A percentile compares a stretch with the other conserved stretches of the same genome.
Conservation (phyloP, 805 yeast species). For the Wickerhamomyces kurtzmanii region DNA sequence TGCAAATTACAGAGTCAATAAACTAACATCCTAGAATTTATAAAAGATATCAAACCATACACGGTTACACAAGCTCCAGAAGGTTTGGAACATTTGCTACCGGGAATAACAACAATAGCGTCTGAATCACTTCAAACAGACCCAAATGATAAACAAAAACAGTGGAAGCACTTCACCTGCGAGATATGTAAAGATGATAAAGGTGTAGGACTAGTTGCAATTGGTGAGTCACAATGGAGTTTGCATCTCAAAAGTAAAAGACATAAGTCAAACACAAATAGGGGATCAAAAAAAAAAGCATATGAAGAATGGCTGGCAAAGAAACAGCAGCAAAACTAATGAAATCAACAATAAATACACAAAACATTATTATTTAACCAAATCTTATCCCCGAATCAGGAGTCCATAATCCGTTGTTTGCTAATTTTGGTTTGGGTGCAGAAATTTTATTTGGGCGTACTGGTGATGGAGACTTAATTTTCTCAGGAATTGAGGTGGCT, state of each 20-base stretch:
- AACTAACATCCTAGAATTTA: no score
- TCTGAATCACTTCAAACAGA: slow-evolving; percentile 3
- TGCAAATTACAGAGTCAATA: slow-evolving; percentile 8
- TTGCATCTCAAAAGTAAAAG: slow-evolving; percentile 59
- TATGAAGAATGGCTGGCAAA: slow-evolving; percentile 36
- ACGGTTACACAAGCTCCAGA: slow-evolving; percentile 26
- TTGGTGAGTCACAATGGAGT: slow-evolving; percentile 67
- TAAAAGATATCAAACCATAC: slow-evolving; percentile 11
- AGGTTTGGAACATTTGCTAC: slow-evolving; percentile 19
- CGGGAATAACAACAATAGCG: slow-evolving; percentile 3
- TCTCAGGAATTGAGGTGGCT: no score
- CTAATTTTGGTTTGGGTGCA: slow-evolving; percentile 13
- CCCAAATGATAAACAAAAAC: slow-evolving; percentile 12
- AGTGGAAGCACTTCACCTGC: slow-evolving; percentile 68
- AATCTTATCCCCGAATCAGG: slow-evolving; percentile 18
- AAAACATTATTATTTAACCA: slow-evolving; percentile 6
- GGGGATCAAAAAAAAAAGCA: slow-evolving; percentile 39
- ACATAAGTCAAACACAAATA: slow-evolving; percentile 45
- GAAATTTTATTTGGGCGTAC: slow-evolving; percentile 1
- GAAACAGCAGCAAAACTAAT: slow-evolving; percentile 3
- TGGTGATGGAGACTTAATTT: no score
- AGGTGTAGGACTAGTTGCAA: slow-evolving; percentile 47
- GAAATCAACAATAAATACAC: not conserved
- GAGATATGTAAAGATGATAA: slow-evolving; percentile 50
- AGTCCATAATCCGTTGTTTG: slow-evolving; percentile 13